Conservation (phyloP, 805 yeast genomes). For the Ogataea polymorpha region DNA sequence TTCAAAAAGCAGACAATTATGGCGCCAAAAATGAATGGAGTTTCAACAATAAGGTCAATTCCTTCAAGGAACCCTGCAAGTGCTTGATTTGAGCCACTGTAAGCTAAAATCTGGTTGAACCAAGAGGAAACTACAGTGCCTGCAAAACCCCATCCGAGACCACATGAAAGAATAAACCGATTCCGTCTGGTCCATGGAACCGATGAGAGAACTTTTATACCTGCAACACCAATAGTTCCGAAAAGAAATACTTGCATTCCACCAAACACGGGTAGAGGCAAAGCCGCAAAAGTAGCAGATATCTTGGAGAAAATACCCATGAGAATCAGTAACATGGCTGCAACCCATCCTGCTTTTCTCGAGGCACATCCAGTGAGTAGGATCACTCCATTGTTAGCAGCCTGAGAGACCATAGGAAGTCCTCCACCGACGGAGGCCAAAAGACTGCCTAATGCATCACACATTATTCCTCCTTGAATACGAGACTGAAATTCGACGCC, state of each 20-base stretch:
- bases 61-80: conserved; percentile 42
- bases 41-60: conserved; percentile 42
- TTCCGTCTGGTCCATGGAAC: conserved; percentile 38
- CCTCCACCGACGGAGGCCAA: conserved; percentile 68
- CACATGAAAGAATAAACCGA: conserved; percentile 42
- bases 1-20: conserved; percentile 19
- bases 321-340: conserved; percentile 62
- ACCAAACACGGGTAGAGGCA: conserved; percentile 68
- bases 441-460: conserved; percentile 72
- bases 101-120: conserved; percentile 40
- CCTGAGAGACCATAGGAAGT: conserved; percentile 78
- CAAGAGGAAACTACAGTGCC: conserved; percentile 39
- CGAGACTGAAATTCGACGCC: conserved; percentile 73
- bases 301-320: conserved; percentile 80
- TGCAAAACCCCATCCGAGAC: conserved; percentile 42
- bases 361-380: conserved; percentile 81
- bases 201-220: conserved; percentile 32
- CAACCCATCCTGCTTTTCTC: conserved; percentile 41
- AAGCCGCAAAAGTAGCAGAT: conserved; percentile 70
- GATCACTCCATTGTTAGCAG: conserved; percentile 86
- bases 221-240: conserved; percentile 35
- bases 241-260: conserved; percentile 57
- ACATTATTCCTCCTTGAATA: conserved; percentile 79
- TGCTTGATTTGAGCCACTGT: conserved; percentile 35
- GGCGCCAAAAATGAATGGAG: conserved; percentile 27